phyloP scores from a whole-genome alignment of 2,329 filamentous ascomycete genomes.

The Alternaria sp. region DNA sequence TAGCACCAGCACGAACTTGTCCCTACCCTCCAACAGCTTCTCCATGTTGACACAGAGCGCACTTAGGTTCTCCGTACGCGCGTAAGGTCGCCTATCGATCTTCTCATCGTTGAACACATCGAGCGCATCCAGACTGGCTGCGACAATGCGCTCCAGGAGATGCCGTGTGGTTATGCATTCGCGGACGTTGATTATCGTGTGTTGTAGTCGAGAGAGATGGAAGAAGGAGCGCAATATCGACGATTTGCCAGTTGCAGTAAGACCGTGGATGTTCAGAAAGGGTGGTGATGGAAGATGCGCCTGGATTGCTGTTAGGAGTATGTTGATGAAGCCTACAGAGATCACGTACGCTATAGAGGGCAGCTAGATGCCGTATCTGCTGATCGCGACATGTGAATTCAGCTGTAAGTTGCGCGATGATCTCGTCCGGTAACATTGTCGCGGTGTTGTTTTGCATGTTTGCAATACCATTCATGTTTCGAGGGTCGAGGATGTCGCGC shows the following conservation, averaged over 20 bases:
- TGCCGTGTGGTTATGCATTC: constrained; percentile 84
- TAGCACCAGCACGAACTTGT: constrained; percentile 81
- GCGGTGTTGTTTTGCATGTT: constrained; percentile 1
- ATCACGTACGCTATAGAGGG: constrained; percentile 55
- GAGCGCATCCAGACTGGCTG: constrained; percentile 56
- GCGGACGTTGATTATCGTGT: constrained; percentile 72
- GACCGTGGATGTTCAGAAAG: constrained; percentile 82
- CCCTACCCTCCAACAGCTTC: constrained; percentile 65
- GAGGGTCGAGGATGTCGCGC: constrained; percentile 19
- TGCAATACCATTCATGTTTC: background rate
- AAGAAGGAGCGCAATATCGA: constrained; percentile 73
- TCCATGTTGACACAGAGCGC: constrained; percentile 77
- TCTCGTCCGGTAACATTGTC: constrained; percentile 51
- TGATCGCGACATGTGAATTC: constrained; percentile 56
- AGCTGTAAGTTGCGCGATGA: constrained; percentile 46
- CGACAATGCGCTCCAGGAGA: constrained; percentile 75
- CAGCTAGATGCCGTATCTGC: constrained; percentile 58
- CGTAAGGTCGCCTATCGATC: constrained; percentile 57
- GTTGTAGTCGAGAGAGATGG: constrained; percentile 58
- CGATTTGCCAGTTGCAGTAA: constrained; percentile 87
- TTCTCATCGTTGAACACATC: constrained; percentile 52
- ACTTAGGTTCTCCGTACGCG: constrained; percentile 81
- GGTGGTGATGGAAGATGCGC: constrained; percentile 73
- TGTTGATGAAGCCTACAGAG: background rate
- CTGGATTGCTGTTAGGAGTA: constrained; percentile 52